These are phyloP conservation scores for Curvularia sp. DNA, from an alignment of 2,329 filamentous ascomycete genomes.

Conservation along the genomic window DNA sequence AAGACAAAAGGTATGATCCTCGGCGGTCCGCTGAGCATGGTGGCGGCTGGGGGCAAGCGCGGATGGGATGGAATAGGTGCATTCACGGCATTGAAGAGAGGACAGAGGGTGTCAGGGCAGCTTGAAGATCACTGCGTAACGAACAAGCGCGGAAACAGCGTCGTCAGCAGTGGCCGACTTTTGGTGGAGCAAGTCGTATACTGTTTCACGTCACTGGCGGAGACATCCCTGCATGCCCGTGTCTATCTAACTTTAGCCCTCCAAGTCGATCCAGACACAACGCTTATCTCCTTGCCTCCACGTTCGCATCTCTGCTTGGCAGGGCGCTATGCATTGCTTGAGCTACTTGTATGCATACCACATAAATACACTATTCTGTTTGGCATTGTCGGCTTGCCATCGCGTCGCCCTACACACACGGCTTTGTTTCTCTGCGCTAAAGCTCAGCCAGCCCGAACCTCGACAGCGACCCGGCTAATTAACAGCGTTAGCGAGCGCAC, in stretches of 20 bases:
- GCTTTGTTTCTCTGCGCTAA: background rate
- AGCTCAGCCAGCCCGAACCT: background rate
- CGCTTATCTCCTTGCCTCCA: background rate
- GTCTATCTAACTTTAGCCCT: conserved; percentile 1
- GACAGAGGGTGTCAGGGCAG: background rate
- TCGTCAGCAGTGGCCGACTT: conserved; percentile 8
- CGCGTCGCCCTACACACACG: conserved; percentile 15
- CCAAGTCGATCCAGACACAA: conserved; percentile 2
- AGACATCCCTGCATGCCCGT: background rate
- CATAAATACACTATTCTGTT: background rate
- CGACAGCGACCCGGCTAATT: background rate
- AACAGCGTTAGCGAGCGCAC: background rate
- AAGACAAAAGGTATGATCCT: conserved; percentile 41
- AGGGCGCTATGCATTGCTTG: background rate
- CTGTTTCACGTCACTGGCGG: conserved; percentile 8
- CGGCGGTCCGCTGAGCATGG: conserved; percentile 47
- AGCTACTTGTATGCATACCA: background rate
- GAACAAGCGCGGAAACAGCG: conserved; percentile 8
- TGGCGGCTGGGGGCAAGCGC: conserved; percentile 2
- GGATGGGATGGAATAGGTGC: background rate
- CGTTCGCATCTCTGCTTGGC: conserved; percentile 7
- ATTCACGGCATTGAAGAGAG: conserved; percentile 12
- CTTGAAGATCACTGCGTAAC: conserved; percentile 8
- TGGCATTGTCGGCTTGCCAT: background rate
- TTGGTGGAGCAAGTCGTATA: conserved; percentile 14